These are phyloP conservation scores for Typha latifolia DNA, from an alignment of 176 grass and related monocot genomes.

Conservation along the genomic window DNA sequence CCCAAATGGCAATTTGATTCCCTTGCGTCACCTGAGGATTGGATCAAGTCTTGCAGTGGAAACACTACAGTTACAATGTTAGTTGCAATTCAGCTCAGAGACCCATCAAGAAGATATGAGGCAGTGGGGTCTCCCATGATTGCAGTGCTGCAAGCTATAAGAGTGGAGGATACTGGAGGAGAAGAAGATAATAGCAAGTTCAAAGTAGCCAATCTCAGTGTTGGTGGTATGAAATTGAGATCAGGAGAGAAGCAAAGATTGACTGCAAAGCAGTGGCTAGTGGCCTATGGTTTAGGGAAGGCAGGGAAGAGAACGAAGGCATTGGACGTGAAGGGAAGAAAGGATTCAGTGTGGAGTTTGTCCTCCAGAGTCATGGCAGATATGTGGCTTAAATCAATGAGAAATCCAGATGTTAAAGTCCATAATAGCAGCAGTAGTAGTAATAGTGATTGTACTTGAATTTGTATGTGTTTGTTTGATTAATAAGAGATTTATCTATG, in stretches of 20 bases:
- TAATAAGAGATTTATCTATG: too few species aligned
- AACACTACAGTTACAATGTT: slow-evolving; percentile 37
- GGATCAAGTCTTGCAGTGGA: slow-evolving; percentile 10
- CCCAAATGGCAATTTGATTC: slow-evolving; percentile 36
- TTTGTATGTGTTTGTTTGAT: too few species aligned
- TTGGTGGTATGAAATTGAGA: slow-evolving; percentile 59
- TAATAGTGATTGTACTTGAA: too few species aligned
- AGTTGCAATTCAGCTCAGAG: slow-evolving; percentile 53
- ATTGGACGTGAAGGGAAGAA: slow-evolving; percentile 16
- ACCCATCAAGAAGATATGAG: slow-evolving; percentile 63
- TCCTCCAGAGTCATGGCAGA: slow-evolving; percentile 71
- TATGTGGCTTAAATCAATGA: slow-evolving; percentile 74
- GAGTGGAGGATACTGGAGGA: slow-evolving; percentile 13
- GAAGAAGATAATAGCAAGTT: slow-evolving; percentile 33
- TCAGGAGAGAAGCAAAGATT: slow-evolving; percentile 65
- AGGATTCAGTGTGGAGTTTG: slow-evolving; percentile 69
- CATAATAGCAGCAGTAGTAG: background rate
- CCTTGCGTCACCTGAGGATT: slow-evolving; percentile 38
- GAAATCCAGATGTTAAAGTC: slow-evolving; percentile 74
- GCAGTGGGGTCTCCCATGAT: slow-evolving; percentile 82
- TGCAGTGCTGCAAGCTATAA: slow-evolving; percentile 44
- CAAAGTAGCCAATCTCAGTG: slow-evolving; percentile 64
- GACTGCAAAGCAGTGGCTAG: slow-evolving; percentile 76
- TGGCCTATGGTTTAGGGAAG: slow-evolving; percentile 34
- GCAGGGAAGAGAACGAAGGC: slow-evolving; percentile 31